Conservation (phyloP, 352 stramenopile species). For the Phytophthora rubi region DNA sequence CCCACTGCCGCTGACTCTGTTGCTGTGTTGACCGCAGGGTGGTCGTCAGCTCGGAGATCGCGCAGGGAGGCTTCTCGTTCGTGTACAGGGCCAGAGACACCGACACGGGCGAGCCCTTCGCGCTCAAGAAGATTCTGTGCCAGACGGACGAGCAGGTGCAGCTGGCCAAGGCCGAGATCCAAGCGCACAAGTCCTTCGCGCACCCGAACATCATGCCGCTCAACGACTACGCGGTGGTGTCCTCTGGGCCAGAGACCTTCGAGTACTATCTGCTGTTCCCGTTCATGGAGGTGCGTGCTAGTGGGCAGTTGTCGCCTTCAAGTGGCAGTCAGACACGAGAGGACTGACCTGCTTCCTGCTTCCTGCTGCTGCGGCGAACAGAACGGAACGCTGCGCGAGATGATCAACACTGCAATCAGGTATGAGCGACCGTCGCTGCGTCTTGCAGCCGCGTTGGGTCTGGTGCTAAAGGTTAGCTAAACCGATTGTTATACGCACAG, state of each 20-base stretch:
- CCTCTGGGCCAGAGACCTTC: conserved; percentile 44
- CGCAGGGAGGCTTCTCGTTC: conserved; percentile 89
- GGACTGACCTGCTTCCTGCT: conserved; percentile 6
- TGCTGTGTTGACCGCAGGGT: conserved; percentile 44
- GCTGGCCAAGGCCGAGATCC: conserved; percentile 83
- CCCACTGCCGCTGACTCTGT: neutral
- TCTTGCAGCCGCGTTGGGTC: neutral
- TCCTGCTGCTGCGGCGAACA: conserved; percentile 25
- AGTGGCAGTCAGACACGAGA: too few species aligned
- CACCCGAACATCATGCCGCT: conserved; percentile 90
- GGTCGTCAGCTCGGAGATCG: conserved; percentile 65
- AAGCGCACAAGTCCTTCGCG: conserved; percentile 71
- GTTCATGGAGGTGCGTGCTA: conserved; percentile 68
- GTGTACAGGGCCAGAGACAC: conserved; percentile 83
- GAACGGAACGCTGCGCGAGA: conserved; percentile 85
- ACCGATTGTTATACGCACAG: conserved; percentile 12
- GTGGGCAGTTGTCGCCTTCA: neutral
- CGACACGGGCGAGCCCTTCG: conserved; percentile 76
- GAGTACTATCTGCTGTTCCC: conserved; percentile 90
- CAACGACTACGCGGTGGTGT: conserved; percentile 74
- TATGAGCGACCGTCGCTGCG: conserved; percentile 5
- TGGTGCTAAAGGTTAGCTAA: neutral
- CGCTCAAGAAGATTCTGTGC: conserved; percentile 91
- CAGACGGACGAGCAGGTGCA: conserved; percentile 85
- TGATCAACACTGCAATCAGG: conserved; percentile 79